A percentile compares a stretch with the other conserved stretches of the same genome.
These are phyloP conservation scores for Rhizodiscina lignyota DNA, from an alignment of 495 filamentous ascomycete genomes.

Conservation along the genomic window DNA sequence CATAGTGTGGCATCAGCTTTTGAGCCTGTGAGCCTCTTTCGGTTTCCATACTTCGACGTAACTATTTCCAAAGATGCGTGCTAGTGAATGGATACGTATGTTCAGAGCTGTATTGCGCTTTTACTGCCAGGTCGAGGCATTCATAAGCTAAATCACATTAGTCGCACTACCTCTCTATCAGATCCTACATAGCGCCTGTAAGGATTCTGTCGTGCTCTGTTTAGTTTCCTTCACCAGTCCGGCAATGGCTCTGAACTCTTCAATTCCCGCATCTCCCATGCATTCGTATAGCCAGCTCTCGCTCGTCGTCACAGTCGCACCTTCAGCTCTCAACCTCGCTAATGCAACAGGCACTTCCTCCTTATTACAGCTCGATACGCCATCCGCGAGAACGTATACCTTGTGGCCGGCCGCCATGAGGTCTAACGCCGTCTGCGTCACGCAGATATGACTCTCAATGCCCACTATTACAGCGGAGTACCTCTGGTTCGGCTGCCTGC, in stretches of 20 bases:
- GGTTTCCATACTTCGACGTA: too few relatives aligned
- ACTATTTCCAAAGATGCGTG: too few relatives aligned
- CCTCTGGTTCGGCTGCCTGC: not conserved
- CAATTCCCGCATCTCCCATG: conserved; percentile 68
- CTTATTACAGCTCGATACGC: conserved; percentile 66
- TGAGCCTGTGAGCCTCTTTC: too few relatives aligned
- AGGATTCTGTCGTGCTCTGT: conserved; percentile 42
- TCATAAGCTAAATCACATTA: too few relatives aligned
- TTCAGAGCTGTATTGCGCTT: too few relatives aligned
- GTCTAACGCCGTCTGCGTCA: conserved; percentile 83
- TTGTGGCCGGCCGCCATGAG: conserved; percentile 53
- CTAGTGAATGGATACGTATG: too few relatives aligned
- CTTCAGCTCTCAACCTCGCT: conserved; percentile 52
- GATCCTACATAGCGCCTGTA: conserved; percentile 54
- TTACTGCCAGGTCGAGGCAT: too few relatives aligned
- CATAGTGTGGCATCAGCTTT: too few relatives aligned
- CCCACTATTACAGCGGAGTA: conserved; percentile 44
- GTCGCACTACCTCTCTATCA: too few relatives aligned
- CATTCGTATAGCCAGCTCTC: conserved; percentile 89
- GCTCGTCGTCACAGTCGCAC: conserved; percentile 69
- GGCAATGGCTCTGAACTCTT: conserved; percentile 58
- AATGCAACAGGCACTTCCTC: conserved; percentile 72
- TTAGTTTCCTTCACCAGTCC: conserved; percentile 64
- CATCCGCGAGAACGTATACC: conserved; percentile 86
- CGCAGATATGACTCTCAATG: conserved; percentile 89